Base-by-base conservation (phyloP, 805 yeast species). In the Hagleromyces aurorensis region DNA sequence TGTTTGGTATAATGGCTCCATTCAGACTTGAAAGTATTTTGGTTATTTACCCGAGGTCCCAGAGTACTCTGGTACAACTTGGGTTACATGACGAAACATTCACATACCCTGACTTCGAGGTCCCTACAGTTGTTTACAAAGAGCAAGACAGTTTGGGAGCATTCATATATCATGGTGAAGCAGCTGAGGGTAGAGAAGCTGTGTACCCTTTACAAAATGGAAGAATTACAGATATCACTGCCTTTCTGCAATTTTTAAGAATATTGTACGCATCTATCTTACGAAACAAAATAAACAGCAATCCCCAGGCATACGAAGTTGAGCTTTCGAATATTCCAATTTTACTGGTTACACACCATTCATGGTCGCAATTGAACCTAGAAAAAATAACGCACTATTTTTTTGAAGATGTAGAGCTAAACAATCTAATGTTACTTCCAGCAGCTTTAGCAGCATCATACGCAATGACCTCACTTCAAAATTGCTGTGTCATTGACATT, bases 1-100 rank as follows among this genome's bases (percentile, higher is more conserved):
- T 12, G 5, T 12, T 13, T 11, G 8, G 16, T 24, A 17, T 10
- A 7, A 52, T 52, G 57, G 52, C 55, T 6, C 55, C 53, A 11
- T 44, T 51, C 16, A 50, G 54, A 40, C 37, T 43, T 25, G 57
- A 52, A 15, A 52, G 54, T 34, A 48, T 48, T 34, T 39, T 48
- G 23, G 44, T 87, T 16, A 70, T 87, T 16, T 77, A 84, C 32
- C 83, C 94, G 1, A 95, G 96, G 16, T 79, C 94, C 2, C 64
- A 61, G 30, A 61, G 69, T 31, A 84, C 96, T 0, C 61, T 78
- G 31, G 82, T 83, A 16, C 81, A 80, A 42, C 76, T 82, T 51
- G 96, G 96, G 2, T 62, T 87, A 16, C 64, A 68, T 16, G 93
- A 80, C 43, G 59, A 52, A 21, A 45, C 50, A 1, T 66, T 83